Conservation (phyloP, 2,329 filamentous ascomycete species). For the Colletotrichum kahawae region DNA sequence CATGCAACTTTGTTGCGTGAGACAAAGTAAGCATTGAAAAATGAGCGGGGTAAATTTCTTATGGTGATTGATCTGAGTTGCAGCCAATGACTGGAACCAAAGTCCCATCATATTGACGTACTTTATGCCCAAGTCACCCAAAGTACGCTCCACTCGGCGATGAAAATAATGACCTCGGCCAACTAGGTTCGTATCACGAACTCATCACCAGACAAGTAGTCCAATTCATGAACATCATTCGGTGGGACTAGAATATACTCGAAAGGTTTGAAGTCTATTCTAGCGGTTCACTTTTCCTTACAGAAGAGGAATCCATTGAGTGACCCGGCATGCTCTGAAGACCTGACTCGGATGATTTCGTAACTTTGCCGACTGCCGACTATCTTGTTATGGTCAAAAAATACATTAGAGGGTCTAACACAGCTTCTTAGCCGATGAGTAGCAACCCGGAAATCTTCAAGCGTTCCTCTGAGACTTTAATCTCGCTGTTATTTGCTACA, state of each 20-base stretch:
- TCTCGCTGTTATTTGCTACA: not conserved
- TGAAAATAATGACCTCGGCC: not conserved
- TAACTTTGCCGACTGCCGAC: not conserved
- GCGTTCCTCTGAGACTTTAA: not conserved
- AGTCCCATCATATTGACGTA: not conserved
- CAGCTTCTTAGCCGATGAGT: no score
- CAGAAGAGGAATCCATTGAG: no score
- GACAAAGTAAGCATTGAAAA: not conserved
- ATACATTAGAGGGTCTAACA: not conserved
- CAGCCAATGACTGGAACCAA: not conserved
- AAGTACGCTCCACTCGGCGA: not conserved
- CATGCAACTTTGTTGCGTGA: accelerated
- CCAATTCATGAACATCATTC: no score
- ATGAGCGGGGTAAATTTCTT: not conserved
- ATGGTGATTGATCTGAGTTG: not conserved
- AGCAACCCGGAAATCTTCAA: not conserved
- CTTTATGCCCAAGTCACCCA: accelerated
- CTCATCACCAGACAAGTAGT: not conserved
- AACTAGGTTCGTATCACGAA: not conserved
- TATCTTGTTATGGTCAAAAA: not conserved
- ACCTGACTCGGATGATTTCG: not conserved
- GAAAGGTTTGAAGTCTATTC: no score
- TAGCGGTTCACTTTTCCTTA: no score
- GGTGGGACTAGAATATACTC: no score
- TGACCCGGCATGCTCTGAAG: not conserved